Conservation (phyloP, 192 early-diverging fungal genomes). For the Backusella australiensis region DNA sequence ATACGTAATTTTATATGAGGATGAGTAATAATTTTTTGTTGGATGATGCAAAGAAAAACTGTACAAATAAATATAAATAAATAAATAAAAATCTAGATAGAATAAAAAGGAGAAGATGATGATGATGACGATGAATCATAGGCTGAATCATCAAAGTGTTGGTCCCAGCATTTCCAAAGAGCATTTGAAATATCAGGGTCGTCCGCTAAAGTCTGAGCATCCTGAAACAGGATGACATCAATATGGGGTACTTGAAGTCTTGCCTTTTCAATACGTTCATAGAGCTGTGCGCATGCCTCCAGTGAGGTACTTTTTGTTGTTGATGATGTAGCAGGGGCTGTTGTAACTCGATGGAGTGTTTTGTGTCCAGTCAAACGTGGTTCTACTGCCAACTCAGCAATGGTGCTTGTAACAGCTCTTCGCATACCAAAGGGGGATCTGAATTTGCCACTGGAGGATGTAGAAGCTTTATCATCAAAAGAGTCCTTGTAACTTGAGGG, state of each 20-base stretch:
- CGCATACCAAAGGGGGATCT: neutral
- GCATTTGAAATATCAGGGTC: conserved; percentile 1
- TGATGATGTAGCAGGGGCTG: neutral
- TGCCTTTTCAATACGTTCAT: neutral
- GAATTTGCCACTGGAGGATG: neutral
- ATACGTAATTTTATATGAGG: neutral
- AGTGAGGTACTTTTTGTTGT: neutral
- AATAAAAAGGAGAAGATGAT: neutral
- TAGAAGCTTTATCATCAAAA: neutral
- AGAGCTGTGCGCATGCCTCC: neutral
- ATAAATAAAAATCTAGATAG: neutral
- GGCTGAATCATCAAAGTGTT: neutral
- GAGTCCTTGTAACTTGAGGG: neutral
- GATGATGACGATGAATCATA: neutral
- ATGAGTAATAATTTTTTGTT: neutral
- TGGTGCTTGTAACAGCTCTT: neutral
- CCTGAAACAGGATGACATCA: neutral
- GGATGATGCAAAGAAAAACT: neutral
- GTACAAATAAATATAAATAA: neutral
- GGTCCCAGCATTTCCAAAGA: neutral
- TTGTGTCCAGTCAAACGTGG: neutral
- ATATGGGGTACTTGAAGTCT: neutral
- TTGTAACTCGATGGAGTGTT: neutral
- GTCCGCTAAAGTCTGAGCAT: neutral
- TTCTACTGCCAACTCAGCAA: neutral